Conservation (phyloP, 495 filamentous ascomycete species). For the Bombardia bombarda region DNA sequence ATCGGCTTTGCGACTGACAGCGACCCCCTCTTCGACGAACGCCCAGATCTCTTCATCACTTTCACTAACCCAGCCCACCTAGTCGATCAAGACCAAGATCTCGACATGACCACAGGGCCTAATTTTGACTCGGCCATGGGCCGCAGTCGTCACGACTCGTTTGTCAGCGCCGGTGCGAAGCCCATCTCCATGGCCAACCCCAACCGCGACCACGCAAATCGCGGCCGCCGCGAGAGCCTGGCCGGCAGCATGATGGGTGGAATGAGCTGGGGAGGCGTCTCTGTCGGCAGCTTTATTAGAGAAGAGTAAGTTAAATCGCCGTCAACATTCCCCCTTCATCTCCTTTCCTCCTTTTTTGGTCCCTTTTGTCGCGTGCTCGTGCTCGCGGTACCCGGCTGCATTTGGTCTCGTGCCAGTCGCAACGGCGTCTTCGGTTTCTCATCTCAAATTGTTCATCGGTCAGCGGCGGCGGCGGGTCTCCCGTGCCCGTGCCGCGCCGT, state of each 20-base stretch:
- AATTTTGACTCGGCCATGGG: conserved; percentile 47
- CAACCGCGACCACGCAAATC: conserved; percentile 56
- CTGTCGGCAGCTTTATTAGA: conserved; percentile 91
- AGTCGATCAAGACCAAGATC: conserved; percentile 32
- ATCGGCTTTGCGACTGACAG: conserved; percentile 18
- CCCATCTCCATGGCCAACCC: conserved; percentile 78
- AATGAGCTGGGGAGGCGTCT: conserved; percentile 97
- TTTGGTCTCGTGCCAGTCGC: conserved; percentile 1
- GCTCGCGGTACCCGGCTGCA: not conserved
- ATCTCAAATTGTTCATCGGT: conserved; percentile 5
- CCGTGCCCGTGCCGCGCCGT: conserved; percentile 14
- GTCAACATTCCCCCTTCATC: not conserved
- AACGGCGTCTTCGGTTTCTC: conserved; percentile 7
- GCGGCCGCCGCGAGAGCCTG: conserved; percentile 71
- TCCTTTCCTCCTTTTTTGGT: conserved; percentile 6
- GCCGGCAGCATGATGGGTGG: conserved; percentile 82
- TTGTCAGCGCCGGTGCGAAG: conserved; percentile 70
- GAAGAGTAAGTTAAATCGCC: conserved; percentile 99
- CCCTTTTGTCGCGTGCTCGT: no score
- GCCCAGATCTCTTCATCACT: no score
- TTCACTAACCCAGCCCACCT: conserved; percentile 10
- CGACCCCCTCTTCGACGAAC: conserved; percentile 38
- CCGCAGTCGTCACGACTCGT: conserved; percentile 61
- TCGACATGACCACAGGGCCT: conserved; percentile 54
- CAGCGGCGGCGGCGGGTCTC: no score